Evolutionary conservation across 768 basidiomycete genomes (phyloP).

Genomic region (Melanogaster broomeanus): DNA sequence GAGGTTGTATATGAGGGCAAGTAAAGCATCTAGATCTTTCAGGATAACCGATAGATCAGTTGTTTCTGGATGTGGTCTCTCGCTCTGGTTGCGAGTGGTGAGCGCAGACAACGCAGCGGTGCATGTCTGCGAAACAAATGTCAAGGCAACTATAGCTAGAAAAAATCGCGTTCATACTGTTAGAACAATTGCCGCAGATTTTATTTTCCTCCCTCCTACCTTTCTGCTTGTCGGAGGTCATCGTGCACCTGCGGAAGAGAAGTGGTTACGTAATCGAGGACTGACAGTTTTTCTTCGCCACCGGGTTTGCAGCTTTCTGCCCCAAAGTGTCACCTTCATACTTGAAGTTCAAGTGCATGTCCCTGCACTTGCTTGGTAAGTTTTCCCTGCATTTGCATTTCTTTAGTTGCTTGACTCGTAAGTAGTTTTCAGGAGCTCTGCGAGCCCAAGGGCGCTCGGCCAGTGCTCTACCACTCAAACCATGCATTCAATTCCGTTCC

Average conservation of each 20-base stretch:
- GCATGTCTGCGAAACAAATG: conserved; percentile 18
- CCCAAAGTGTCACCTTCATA: too few relatives aligned
- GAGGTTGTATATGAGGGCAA: conserved; percentile 56
- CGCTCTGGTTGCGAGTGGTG: background rate
- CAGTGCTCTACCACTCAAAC: conserved; percentile 4
- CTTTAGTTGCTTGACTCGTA: background rate
- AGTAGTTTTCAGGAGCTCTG: conserved; percentile 40
- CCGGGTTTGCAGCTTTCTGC: conserved; percentile 1
- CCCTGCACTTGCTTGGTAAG: conserved; percentile 15
- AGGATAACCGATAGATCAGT: conserved; percentile 43
- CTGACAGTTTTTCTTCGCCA: too few relatives aligned
- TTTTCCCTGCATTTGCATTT: background rate
- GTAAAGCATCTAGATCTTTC: conserved; percentile 57
- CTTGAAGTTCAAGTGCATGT: conserved; percentile 5
- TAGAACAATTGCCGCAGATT: background rate
- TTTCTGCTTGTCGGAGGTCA: conserved; percentile 46
- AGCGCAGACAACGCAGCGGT: conserved; percentile 15
- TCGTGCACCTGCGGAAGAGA: conserved; percentile 1
- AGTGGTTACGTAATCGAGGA: conserved; percentile 17
- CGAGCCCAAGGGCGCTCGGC: conserved; percentile 24
- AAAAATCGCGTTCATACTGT: background rate
- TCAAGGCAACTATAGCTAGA: conserved; percentile 14
- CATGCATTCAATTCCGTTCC: conserved; percentile 10
- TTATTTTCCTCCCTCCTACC: conserved; percentile 20
- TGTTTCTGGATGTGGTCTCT: background rate